Evolutionary conservation across 176 grass and related monocot genomes (phyloP).

Genomic region (Eleusine indica): DNA sequence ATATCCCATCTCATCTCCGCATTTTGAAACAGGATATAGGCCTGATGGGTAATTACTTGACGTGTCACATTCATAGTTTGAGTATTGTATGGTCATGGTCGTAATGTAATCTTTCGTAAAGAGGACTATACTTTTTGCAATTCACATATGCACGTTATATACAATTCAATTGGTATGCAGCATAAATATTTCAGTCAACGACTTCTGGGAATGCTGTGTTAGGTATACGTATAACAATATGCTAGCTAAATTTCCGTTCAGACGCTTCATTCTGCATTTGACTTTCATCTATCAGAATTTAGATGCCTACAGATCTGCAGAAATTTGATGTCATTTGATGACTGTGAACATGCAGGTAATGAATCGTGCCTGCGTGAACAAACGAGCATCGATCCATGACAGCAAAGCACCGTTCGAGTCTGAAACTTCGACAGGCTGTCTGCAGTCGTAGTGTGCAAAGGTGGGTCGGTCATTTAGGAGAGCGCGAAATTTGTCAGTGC

Average conservation of each 20-base stretch:
- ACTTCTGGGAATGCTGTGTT: neutral
- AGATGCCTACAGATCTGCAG: neutral
- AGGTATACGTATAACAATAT: neutral
- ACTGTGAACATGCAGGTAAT: conserved; percentile 20
- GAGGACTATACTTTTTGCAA: neutral
- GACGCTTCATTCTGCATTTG: neutral
- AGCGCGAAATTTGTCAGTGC: neutral
- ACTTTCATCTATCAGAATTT: neutral
- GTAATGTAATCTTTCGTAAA: neutral
- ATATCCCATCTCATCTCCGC: too few species aligned
- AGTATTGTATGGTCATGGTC: too few species aligned
- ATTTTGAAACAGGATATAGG: too few species aligned
- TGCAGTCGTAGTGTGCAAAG: neutral
- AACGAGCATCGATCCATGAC: neutral
- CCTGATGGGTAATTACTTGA: too few species aligned
- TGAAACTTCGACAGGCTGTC: neutral
- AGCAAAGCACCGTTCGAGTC: neutral
- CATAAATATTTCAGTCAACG: conserved; percentile 7
- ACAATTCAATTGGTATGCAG: neutral
- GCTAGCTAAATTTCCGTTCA: neutral
- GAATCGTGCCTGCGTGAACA: neutral
- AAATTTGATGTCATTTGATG: neutral
- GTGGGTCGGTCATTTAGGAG: neutral
- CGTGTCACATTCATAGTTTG: too few species aligned
- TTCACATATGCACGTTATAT: neutral